Evolutionary conservation across 2,329 filamentous ascomycete genomes (phyloP).

Genomic region (Gyromitra esculenta): DNA sequence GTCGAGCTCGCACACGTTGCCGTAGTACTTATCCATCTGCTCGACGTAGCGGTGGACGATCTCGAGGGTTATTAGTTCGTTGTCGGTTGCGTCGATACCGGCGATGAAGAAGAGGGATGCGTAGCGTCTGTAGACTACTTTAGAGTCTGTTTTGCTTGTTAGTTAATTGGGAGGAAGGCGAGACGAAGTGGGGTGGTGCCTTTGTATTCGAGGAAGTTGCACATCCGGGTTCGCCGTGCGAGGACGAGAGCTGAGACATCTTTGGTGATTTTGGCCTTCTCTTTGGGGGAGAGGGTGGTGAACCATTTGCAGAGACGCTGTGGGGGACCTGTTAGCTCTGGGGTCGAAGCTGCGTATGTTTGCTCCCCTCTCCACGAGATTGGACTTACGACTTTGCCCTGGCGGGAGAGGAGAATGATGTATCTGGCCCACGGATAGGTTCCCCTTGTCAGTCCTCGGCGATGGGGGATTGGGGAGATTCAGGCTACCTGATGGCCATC

Average conservation of each 20-base stretch:
- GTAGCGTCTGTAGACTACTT: constrained; percentile 98
- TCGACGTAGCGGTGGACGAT: constrained; percentile 99
- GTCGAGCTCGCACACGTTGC: constrained; percentile 98
- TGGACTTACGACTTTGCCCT: constrained; percentile 94
- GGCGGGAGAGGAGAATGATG: constrained; percentile 93
- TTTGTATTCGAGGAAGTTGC: constrained; percentile 99
- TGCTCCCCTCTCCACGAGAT: constrained; percentile 57
- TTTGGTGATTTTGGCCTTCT: constrained; percentile 99
- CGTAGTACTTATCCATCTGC: constrained; percentile 99
- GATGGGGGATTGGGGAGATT: neutral
- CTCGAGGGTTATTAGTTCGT: constrained; percentile 97
- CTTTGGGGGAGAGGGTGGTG: constrained; percentile 93
- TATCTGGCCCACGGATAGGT: constrained; percentile 70
- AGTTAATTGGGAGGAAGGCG: constrained; percentile 48
- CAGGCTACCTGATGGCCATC: constrained; percentile 49
- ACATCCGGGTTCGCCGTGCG: constrained; percentile 96
- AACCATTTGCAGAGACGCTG: constrained; percentile 99
- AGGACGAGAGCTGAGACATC: constrained; percentile 98
- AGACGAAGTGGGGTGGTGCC: constrained; percentile 65
- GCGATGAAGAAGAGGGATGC: constrained; percentile 99
- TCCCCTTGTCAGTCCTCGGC: constrained; percentile 10
- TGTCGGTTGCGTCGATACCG: constrained; percentile 95
- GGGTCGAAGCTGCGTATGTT: neutral
- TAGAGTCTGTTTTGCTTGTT: constrained; percentile 75
- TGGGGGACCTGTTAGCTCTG: constrained; percentile 30